Evolutionary conservation across 2,329 filamentous ascomycete genomes (phyloP).

Genomic region (Thermothelomyces thermophilus): DNA sequence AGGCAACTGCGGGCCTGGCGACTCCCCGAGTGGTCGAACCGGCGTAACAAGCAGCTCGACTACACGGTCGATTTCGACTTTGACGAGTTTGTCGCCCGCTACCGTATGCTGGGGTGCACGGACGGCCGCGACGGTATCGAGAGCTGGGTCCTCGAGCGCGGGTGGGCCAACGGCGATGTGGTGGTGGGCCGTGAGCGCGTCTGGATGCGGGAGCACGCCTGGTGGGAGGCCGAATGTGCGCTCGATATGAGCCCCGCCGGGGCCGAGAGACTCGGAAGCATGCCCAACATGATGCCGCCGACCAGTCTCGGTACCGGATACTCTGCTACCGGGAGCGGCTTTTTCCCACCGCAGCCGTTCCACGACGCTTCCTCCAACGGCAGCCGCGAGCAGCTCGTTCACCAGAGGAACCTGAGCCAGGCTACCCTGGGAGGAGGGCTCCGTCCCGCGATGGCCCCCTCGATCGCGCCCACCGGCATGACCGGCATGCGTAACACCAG

Average conservation of each 20-base stretch:
- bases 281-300: slow-evolving; percentile 35
- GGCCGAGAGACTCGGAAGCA: slow-evolving; percentile 27
- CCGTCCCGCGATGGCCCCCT: slow-evolving; percentile 43
- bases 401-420: slow-evolving; percentile 52
- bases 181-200: slow-evolving; percentile 84
- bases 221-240: slow-evolving; percentile 98
- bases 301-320: slow-evolving; percentile 66
- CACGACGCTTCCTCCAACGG: slow-evolving; percentile 56
- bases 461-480: slow-evolving; percentile 45
- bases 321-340: slow-evolving; percentile 59
- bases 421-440: slow-evolving; percentile 41
- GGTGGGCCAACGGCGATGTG: slow-evolving; percentile 97
- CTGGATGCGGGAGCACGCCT: slow-evolving; percentile 89
- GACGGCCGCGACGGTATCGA: slow-evolving; percentile 90
- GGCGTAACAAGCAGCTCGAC: slow-evolving; percentile 82
- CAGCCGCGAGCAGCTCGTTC: slow-evolving; percentile 66
- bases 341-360: slow-evolving; percentile 58
- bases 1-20: slow-evolving; percentile 90
- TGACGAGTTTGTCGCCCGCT: slow-evolving; percentile 83
- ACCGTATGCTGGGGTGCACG: slow-evolving; percentile 74
- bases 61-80: slow-evolving; percentile 96
- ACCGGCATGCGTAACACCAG: slow-evolving; percentile 48
- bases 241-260: slow-evolving; percentile 75
- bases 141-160: slow-evolving; percentile 86
- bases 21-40: slow-evolving; percentile 92